These are phyloP conservation scores for Hyaloperonospora brassicae DNA, from an alignment of 352 stramenopile species.

Conservation along the genomic window DNA sequence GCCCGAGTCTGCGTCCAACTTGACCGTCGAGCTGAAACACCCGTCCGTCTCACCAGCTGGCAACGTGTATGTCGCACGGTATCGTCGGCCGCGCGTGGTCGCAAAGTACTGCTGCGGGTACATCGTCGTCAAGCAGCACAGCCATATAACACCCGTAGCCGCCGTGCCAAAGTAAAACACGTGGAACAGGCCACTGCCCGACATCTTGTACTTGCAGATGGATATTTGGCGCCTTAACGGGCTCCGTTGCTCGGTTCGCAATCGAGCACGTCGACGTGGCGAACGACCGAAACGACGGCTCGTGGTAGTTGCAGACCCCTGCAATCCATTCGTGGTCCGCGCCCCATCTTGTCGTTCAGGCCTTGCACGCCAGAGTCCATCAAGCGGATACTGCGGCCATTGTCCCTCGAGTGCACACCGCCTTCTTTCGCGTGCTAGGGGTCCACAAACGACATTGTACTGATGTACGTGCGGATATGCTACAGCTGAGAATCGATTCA, in stretches of 20 bases:
- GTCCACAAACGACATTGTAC: conserved; percentile 83
- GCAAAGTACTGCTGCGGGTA: conserved; percentile 77
- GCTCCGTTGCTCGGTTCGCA: conserved; percentile 77
- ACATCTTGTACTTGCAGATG: conserved; percentile 90
- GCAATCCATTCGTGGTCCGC: conserved; percentile 77
- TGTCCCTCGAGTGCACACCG: conserved; percentile 60
- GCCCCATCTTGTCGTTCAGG: conserved; percentile 70
- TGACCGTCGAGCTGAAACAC: too few species aligned
- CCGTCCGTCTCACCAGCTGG: too few species aligned
- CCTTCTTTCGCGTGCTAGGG: conserved; percentile 73
- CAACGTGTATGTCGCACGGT: conserved; percentile 45
- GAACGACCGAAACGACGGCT: conserved; percentile 85
- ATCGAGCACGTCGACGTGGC: conserved; percentile 87
- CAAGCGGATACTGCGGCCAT: conserved; percentile 80
- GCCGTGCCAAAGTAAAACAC: conserved; percentile 75
- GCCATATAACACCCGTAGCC: conserved; percentile 61
- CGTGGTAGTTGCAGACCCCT: conserved; percentile 60
- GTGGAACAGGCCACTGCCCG: conserved; percentile 73
- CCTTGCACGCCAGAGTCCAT: conserved; percentile 81
- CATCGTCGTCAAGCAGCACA: conserved; percentile 71
- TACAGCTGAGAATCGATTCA: too few species aligned
- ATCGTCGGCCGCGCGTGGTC: conserved; percentile 58
- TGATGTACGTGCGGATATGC: conserved; percentile 76
- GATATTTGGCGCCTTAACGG: conserved; percentile 84
- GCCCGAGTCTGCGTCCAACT: too few species aligned